These are phyloP conservation scores for Cytospora piceae DNA, from an alignment of 2,329 filamentous ascomycete genomes.

Conservation along the genomic window DNA sequence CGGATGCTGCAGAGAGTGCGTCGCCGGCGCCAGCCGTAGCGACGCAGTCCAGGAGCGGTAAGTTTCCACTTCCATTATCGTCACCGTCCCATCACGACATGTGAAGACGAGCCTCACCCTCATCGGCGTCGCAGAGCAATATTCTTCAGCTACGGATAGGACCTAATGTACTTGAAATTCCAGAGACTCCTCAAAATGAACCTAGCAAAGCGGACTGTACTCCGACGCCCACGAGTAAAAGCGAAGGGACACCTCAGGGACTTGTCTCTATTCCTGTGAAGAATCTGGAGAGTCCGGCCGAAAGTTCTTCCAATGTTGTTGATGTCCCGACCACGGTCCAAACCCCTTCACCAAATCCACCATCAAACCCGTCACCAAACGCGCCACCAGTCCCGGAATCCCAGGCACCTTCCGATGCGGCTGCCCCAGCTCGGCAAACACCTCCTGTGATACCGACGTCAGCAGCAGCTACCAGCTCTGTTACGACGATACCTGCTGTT, in stretches of 20 bases:
- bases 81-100: neutral
- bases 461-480: slow-evolving; percentile 1
- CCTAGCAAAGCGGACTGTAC: neutral
- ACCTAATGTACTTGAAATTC: neutral
- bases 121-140: neutral
- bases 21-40: slow-evolving; percentile 31
- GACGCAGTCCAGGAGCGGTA: slow-evolving; percentile 28
- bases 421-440: neutral
- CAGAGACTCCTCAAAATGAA: slow-evolving; percentile 24
- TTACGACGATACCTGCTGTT: slow-evolving; percentile 15
- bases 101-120: slow-evolving; percentile 2
- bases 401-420: neutral
- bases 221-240: slow-evolving; percentile 9
- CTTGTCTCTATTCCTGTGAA: slow-evolving; percentile 3
- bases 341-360: neutral
- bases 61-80: slow-evolving; percentile 9
- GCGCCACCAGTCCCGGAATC: neutral
- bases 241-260: slow-evolving; percentile 7
- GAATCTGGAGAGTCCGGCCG: neutral
- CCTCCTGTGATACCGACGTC: slow-evolving; percentile 6
- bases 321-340: neutral
- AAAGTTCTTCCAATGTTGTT: neutral
- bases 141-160: neutral
- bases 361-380: slow-evolving; percentile 4
- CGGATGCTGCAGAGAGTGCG: slow-evolving; percentile 30